Evolutionary conservation across 2,329 filamentous ascomycete genomes (phyloP), one percentile per base, ranked within the genome.

Genomic region (Fusarium sp.): DNA sequence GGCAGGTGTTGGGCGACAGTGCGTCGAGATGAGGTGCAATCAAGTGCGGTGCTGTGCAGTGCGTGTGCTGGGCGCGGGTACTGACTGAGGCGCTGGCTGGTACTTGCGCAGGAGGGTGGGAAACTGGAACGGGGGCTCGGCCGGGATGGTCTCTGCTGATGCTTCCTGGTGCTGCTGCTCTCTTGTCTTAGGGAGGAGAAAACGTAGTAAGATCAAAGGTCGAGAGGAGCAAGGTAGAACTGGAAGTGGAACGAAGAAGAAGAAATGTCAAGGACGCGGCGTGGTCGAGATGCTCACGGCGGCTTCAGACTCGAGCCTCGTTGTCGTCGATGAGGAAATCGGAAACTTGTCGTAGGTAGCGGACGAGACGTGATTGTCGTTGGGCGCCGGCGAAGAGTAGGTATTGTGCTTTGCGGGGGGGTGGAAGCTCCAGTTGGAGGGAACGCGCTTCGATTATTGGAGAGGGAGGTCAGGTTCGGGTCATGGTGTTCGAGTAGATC

Each of bases 321-420:
- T 76, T 71, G 71, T 76, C 69, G 74, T 72, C 69, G 73, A 74
- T 60, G 64, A 57, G 61, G 68, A 66, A 74, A 74, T 73, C 44
- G 72, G 66, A 76, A 67, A 73, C 55, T 67, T 70, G 74, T 66
- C 59, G 65, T 75, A 53, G 66, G 66, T 69, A 56, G 47, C 42
- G 65, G 32, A 41, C 26, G 62, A 35, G 51, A 54, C 35, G 53
- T 71, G 39, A 70, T 73, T 39, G 63, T 74, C 54, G 76, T 78
- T 78, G 75, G 77, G 76, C 76, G 76, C 70, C 53, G 69, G 72
- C 66, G 69, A 70, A 39, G 66, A 70, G 51, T 66, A 76, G 70
- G 75, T 77, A 74, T 76, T 77, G 74, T 78, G 75, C 69, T 76
- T 77, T 77, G 77, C 74, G 76, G 75, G 76, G 59, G 75, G n/a